A percentile compares a stretch with the other conserved stretches of the same genome.
These are phyloP conservation scores for Phytophthora sp. DNA, from an alignment of 352 stramenopile genomes.

Conservation along the genomic window DNA sequence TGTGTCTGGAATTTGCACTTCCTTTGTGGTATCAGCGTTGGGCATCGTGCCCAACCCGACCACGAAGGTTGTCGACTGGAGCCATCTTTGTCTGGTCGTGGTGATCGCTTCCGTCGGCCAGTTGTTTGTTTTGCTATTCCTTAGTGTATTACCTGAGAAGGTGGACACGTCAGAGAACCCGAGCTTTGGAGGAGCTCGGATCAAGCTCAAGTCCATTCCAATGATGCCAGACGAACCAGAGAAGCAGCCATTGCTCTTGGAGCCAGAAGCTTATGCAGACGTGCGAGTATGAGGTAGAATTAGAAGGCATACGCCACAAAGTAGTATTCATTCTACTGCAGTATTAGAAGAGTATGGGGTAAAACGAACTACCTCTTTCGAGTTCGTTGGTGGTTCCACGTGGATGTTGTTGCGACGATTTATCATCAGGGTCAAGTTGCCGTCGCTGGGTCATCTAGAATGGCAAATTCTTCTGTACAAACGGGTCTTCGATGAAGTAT, in stretches of 20 bases:
- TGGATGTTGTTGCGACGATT: conserved; percentile 8
- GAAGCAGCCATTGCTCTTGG: conserved; percentile 53
- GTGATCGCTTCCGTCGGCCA: conserved; percentile 62
- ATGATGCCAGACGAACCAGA: conserved; percentile 35
- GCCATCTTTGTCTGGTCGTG: conserved; percentile 65
- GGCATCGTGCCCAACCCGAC: conserved; percentile 64
- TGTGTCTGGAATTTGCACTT: conserved; percentile 67
- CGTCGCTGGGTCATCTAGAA: conserved; percentile 67
- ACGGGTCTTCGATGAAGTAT: conserved; percentile 58
- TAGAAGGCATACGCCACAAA: neutral
- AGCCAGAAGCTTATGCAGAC: conserved; percentile 32
- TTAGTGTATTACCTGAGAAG: conserved; percentile 75
- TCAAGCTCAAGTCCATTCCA: conserved; percentile 25
- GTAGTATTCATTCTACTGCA: too few relatives aligned
- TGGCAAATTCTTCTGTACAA: conserved; percentile 57
- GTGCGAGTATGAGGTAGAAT: conserved; percentile 31
- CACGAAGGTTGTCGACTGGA: conserved; percentile 68
- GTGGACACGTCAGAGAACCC: conserved; percentile 38
- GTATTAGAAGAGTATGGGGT: too few relatives aligned
- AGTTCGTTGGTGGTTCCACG: conserved; percentile 3
- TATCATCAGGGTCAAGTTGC: conserved; percentile 41
- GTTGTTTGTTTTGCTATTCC: conserved; percentile 71
- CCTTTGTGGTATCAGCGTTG: conserved; percentile 55
- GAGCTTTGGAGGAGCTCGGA: neutral
- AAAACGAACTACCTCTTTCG: too few relatives aligned